Evolutionary conservation across 768 basidiomycete genomes (phyloP), one percentile per base, ranked within the genome.

Genomic region (Pleurotus tuoliensis): DNA sequence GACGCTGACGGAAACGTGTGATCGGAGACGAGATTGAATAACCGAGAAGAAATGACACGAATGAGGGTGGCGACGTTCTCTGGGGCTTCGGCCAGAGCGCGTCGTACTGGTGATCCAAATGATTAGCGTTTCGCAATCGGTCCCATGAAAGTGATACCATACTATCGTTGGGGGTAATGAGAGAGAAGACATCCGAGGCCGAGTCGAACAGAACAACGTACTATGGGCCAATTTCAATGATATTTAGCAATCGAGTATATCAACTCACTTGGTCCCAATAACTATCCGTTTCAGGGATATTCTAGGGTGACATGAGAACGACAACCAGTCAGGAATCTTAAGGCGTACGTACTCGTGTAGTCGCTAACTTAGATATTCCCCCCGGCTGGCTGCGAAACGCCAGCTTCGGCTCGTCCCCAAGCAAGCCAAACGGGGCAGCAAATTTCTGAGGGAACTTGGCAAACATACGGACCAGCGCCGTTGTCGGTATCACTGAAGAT

Each of bases 331-430:
- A 38, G 18, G 16, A 39, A 39, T 18, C 20, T 43, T 18, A 55
- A 47, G 45, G 73, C 91, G 62, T 70, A 94, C 91, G 62, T 70
- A 94, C 93, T 62, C 92, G 82, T 30, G 79, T 80, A 12, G 84
- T 78, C 47, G 84, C 80, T 43, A 97, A 70, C 67, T 92, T 89
- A 48, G 84, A 77, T 50, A 97, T 86, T 15, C 94, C 94, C 43
- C 80, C 79, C 0, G 90, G 83, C 58, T 89, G 89, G 62, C 86
- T 90, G 40, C 91, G 85, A 69, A 97, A 97, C 9, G 87, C 85
- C 15, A 97, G 83, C 70, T 95, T 95, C 47, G 92, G 86, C 66
- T 94, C 90, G 66, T 96, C 93, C 4, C 86, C 87, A 34, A 93
- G 69, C 16, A 92, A 67, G n/a, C 86, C 84, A 68, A 92, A 86